phyloP scores from a whole-genome alignment of 2,329 filamentous ascomycete species.

The Fusarium aywerte region DNA sequence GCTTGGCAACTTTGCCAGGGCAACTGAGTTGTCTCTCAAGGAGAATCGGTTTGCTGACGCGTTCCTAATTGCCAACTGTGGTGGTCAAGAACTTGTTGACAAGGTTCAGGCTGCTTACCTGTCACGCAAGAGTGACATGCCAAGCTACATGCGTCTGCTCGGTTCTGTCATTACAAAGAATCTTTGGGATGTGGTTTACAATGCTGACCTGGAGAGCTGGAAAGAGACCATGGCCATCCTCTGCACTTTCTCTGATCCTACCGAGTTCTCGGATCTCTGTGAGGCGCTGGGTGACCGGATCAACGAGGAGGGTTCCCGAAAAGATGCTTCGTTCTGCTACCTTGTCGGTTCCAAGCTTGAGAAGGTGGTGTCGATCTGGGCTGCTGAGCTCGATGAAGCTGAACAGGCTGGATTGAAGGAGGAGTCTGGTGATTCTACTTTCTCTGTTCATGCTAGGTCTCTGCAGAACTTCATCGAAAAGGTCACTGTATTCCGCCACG shows the following conservation, averaged over 20 bases:
- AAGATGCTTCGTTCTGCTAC: slow-evolving; percentile 97
- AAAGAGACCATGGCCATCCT: slow-evolving; percentile 96
- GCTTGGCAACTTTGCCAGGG: slow-evolving; percentile 89
- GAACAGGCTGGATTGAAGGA: slow-evolving; percentile 80
- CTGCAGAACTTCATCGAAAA: slow-evolving; percentile 97
- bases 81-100: slow-evolving; percentile 90
- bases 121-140: slow-evolving; percentile 80
- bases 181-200: slow-evolving; percentile 97
- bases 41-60: slow-evolving; percentile 94
- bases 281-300: slow-evolving; percentile 94
- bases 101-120: slow-evolving; percentile 95
- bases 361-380: slow-evolving; percentile 96
- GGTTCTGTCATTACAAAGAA: slow-evolving; percentile 96
- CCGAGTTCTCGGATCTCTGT: slow-evolving; percentile 93
- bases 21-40: slow-evolving; percentile 86
- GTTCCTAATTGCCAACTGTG: slow-evolving; percentile 97
- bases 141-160: slow-evolving; percentile 91
- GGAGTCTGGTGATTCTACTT: slow-evolving; percentile 78
- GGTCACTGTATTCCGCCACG: slow-evolving; percentile 94
- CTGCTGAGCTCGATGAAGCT: slow-evolving; percentile 85
- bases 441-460: slow-evolving; percentile 89
- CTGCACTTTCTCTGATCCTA: slow-evolving; percentile 92
- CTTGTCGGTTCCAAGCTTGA: slow-evolving; percentile 95
- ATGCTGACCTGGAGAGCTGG: slow-evolving; percentile 92
- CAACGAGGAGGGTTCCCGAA: slow-evolving; percentile 78